Conservation (phyloP, 176 grass and related monocot species). For the Pharus latifolius region DNA sequence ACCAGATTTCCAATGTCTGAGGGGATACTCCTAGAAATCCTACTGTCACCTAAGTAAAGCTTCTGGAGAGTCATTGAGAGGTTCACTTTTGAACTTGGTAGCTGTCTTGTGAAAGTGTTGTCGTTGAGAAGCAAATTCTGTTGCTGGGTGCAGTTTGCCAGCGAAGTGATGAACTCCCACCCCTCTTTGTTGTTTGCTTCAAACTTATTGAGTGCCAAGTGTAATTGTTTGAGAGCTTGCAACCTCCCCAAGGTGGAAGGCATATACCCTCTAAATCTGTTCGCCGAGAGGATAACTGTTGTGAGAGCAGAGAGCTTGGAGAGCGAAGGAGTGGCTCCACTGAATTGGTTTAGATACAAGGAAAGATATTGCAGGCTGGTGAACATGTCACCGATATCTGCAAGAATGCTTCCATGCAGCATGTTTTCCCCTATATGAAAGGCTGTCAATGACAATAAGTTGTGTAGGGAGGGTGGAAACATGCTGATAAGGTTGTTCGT, state of each 20-base stretch:
- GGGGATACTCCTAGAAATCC: neutral
- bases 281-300: rapidly evolving
- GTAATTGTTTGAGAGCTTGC: rapidly evolving
- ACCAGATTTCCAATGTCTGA: neutral
- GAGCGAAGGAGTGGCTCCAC: neutral
- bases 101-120: neutral
- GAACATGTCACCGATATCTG: neutral
- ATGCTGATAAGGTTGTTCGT: neutral
- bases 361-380: neutral
- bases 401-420: neutral
- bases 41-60: neutral
- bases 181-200: neutral
- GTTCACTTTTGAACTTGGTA: neutral
- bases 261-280: neutral
- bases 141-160: neutral
- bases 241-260: neutral
- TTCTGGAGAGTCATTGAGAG: neutral
- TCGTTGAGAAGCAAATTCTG: rapidly evolving
- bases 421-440: constrained; percentile 15
- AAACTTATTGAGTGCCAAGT: neutral
- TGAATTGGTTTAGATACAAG: neutral
- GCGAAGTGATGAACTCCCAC: neutral
- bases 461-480: neutral
- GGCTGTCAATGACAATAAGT: neutral
- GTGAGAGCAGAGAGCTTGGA: neutral